These are phyloP conservation scores for Sporothrix luriei DNA, from an alignment of 2,329 filamentous ascomycete species.

Conservation along the genomic window DNA sequence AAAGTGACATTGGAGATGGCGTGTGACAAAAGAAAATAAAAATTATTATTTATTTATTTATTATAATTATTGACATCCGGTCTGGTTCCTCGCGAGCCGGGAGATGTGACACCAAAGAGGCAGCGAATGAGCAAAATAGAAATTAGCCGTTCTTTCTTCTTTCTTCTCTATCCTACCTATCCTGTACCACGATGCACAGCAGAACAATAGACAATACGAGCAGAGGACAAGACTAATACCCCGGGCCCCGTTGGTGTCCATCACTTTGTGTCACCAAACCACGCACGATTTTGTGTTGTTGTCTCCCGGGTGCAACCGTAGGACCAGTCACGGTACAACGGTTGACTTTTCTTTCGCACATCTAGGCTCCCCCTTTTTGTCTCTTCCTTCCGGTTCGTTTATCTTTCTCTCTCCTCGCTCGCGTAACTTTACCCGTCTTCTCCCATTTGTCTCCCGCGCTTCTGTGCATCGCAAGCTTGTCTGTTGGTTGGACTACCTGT, in stretches of 20 bases:
- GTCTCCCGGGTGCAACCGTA: background rate
- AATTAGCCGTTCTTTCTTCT: background rate
- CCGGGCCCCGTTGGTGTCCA: background rate
- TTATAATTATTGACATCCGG: no score
- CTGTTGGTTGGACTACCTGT: background rate
- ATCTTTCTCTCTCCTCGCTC: background rate
- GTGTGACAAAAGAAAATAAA: no score
- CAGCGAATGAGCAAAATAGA: no score
- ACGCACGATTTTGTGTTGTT: background rate
- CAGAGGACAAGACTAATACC: background rate
- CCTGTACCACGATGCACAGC: background rate
- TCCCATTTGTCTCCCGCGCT: slow-evolving; percentile 5
- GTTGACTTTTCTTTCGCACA: background rate
- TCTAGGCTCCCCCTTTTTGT: background rate
- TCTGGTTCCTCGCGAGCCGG: no score
- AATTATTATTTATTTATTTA: no score
- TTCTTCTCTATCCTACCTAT: no score
- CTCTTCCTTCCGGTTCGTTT: background rate
- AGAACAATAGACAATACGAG: background rate
- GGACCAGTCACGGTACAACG: slow-evolving; percentile 11
- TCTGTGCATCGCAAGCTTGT: background rate
- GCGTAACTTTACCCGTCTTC: slow-evolving; percentile 11
- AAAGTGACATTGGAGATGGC: no score
- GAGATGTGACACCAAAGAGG: no score
- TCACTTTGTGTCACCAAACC: background rate